Percentiles rank a stretch among this genome's conserved stretches.
Evolutionary conservation across 176 grass and related monocot genomes (phyloP).

Genomic region (Otatea glauca): DNA sequence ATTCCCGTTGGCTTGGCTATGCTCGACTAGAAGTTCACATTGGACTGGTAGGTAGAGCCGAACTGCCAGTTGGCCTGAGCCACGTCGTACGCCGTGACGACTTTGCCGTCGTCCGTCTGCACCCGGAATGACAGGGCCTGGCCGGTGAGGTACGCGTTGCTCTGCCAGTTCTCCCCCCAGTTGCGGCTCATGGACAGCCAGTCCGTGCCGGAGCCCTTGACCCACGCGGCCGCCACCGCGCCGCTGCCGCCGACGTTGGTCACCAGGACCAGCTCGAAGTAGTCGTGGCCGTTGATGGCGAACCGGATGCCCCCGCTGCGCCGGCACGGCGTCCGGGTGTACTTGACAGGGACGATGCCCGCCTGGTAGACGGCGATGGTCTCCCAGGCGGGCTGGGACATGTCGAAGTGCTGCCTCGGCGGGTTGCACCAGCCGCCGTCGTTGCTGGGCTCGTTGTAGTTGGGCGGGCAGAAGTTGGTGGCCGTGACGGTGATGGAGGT

Average conservation of each 20-base stretch:
- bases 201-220: constrained; percentile 44
- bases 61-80: constrained; percentile 62
- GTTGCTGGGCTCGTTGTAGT: constrained; percentile 58
- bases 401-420: constrained; percentile 73
- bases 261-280: constrained; percentile 57
- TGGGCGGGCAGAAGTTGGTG: constrained; percentile 70
- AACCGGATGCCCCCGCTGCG: constrained; percentile 61
- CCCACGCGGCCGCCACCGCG: constrained; percentile 48
- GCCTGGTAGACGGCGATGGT: constrained; percentile 61
- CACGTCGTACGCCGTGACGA: constrained; percentile 31
- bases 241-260: constrained; percentile 65
- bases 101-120: constrained; percentile 53
- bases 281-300: constrained; percentile 55
- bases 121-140: constrained; percentile 57
- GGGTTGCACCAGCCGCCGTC: constrained; percentile 84
- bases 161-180: constrained; percentile 73
- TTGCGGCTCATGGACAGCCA: constrained; percentile 65
- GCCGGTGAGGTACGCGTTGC: constrained; percentile 47
- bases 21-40: constrained; percentile 37
- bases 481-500: constrained; percentile 52
- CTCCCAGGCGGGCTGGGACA: constrained; percentile 84
- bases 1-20: too few species aligned
- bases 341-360: constrained; percentile 73
- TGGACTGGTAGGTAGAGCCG: constrained; percentile 45
- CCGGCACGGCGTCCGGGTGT: constrained; percentile 49